Evolutionary conservation across 768 basidiomycete genomes (phyloP).

Genomic region (Phlebiopsis flavidoalba): DNA sequence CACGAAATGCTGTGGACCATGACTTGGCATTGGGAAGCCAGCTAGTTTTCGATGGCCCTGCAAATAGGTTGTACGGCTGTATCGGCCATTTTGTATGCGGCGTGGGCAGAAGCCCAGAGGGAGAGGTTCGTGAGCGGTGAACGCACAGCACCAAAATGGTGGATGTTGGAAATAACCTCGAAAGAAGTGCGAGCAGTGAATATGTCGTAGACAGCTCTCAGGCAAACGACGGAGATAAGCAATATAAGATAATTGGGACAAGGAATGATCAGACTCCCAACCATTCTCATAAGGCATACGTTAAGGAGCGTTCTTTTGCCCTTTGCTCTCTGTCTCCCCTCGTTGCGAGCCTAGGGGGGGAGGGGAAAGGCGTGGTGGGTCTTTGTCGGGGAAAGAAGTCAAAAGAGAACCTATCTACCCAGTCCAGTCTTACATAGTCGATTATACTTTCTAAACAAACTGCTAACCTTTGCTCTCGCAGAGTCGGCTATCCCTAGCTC

Average conservation of each 20-base stretch:
- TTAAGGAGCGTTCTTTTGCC: too few species aligned
- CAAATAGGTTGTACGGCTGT: slow-evolving; percentile 20
- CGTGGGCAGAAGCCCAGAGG: neutral
- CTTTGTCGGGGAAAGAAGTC: too few species aligned
- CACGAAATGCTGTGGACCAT: slow-evolving; percentile 78
- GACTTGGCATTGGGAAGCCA: slow-evolving; percentile 69
- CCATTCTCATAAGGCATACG: too few species aligned
- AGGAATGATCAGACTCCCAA: neutral
- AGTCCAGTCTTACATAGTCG: too few species aligned
- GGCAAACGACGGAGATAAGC: neutral
- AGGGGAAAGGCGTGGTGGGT: too few species aligned
- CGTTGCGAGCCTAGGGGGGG: too few species aligned
- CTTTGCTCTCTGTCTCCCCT: too few species aligned
- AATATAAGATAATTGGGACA: too few species aligned
- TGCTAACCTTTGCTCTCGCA: too few species aligned
- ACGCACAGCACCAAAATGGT: neutral
- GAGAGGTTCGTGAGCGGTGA: neutral
- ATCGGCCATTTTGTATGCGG: slow-evolving; percentile 16
- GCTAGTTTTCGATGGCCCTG: slow-evolving; percentile 29
- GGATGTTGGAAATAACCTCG: neutral
- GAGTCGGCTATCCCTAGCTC: too few species aligned
- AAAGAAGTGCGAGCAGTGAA: neutral
- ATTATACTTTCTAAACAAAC: too few species aligned
- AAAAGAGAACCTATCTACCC: too few species aligned
- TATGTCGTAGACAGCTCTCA: neutral